phyloP scores from a whole-genome alignment of 352 stramenopile species.

The Phytophthora niederhauseri region DNA sequence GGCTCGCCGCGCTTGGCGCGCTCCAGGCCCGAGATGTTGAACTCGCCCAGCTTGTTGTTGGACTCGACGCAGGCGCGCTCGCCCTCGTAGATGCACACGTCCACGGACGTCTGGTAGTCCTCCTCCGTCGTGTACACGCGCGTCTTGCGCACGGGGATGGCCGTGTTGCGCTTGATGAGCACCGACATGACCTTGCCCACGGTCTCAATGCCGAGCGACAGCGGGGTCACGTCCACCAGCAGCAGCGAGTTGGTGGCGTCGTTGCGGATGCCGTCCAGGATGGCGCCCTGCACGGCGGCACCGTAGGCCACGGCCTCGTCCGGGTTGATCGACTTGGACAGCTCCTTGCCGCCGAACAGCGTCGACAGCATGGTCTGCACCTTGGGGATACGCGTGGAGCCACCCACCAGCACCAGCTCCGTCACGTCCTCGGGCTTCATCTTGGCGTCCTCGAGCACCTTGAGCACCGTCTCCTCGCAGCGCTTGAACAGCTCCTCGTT shows the following conservation, averaged over 20 bases:
- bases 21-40: conserved; percentile 91
- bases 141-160: conserved; percentile 86
- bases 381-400: conserved; percentile 68
- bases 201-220: conserved; percentile 90
- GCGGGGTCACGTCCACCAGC: conserved; percentile 90
- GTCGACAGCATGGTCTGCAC: conserved; percentile 64
- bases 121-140: conserved; percentile 76
- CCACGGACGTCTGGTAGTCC: conserved; percentile 86
- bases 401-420: conserved; percentile 63
- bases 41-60: conserved; percentile 95
- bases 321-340: conserved; percentile 78
- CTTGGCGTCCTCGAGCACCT: conserved; percentile 67
- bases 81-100: conserved; percentile 91
- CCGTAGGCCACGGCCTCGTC: conserved; percentile 86
- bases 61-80: conserved; percentile 88
- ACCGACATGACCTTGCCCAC: conserved; percentile 90
- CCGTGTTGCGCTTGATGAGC: conserved; percentile 91
- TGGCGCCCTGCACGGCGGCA: conserved; percentile 68
- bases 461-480: conserved; percentile 83
- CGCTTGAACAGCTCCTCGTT: conserved; percentile 84
- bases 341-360: conserved; percentile 65
- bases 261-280: conserved; percentile 69
- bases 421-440: conserved; percentile 73
- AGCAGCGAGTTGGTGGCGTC: conserved; percentile 88
- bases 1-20: conserved; percentile 88